These are phyloP conservation scores for Nemania bipapillata DNA, from an alignment of 2,329 filamentous ascomycete species.

Conservation along the genomic window DNA sequence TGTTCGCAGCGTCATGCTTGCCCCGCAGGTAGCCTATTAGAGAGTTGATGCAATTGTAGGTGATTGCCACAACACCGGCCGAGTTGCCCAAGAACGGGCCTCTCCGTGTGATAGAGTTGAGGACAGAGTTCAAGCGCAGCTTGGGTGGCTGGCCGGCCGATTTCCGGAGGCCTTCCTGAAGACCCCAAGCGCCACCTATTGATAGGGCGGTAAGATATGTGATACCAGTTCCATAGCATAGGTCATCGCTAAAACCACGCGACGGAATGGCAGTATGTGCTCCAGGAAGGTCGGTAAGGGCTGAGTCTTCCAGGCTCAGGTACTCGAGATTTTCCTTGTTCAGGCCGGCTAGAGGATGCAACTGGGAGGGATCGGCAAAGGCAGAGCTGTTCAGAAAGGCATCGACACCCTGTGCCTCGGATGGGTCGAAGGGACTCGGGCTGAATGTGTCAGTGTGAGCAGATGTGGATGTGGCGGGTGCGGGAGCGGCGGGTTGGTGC, in stretches of 20 bases:
- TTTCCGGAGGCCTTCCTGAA: slow-evolving; percentile 87
- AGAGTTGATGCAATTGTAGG: slow-evolving; percentile 94
- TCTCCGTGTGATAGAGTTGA: slow-evolving; percentile 92
- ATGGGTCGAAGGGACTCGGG: slow-evolving; percentile 73
- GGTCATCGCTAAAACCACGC: slow-evolving; percentile 95
- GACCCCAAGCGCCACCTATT: slow-evolving; percentile 88
- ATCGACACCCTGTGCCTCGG: slow-evolving; percentile 80
- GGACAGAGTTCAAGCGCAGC: slow-evolving; percentile 89
- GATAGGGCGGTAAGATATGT: slow-evolving; percentile 90
- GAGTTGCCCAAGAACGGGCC: slow-evolving; percentile 97
- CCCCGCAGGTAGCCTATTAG: slow-evolving; percentile 80
- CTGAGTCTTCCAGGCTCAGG: slow-evolving; percentile 90
- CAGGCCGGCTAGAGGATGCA: slow-evolving; percentile 93
- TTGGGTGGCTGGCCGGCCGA: slow-evolving; percentile 83
- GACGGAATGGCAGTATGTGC: slow-evolving; percentile 89
- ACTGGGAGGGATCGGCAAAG: slow-evolving; percentile 84
- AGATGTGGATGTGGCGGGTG: slow-evolving; percentile 59
- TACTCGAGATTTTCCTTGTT: slow-evolving; percentile 96
- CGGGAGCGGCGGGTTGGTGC: slow-evolving; percentile 52
- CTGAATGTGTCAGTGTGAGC: slow-evolving; percentile 63
- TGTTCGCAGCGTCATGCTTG: slow-evolving; percentile 91
- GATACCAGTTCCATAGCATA: slow-evolving; percentile 96
- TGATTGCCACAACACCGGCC: slow-evolving; percentile 92
- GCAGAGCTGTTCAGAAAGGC: slow-evolving; percentile 82
- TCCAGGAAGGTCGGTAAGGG: slow-evolving; percentile 85